Percentiles rank a stretch among this genome's conserved stretches.
These are phyloP conservation scores for Protea cynaroides DNA, from an alignment of 164 flowering plant species.

Conservation along the genomic window DNA sequence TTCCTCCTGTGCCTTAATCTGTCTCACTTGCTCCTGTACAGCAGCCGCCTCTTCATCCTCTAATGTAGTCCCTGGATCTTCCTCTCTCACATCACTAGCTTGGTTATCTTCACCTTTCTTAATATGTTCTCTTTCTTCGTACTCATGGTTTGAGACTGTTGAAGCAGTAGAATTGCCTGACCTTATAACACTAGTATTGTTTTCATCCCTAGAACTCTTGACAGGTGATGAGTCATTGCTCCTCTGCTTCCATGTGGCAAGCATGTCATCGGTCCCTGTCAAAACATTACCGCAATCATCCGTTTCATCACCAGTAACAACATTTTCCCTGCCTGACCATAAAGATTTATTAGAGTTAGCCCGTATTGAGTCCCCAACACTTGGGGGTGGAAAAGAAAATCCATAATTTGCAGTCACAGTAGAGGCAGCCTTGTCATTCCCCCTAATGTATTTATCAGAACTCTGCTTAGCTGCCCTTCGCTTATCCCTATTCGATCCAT, in stretches of 20 bases:
- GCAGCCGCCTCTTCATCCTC: constrained; percentile 98
- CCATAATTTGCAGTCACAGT: constrained; percentile 35
- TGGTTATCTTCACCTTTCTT: constrained; percentile 50
- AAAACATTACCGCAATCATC: constrained; percentile 37
- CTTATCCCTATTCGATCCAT: constrained; percentile 34
- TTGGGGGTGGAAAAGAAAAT: constrained; percentile 78
- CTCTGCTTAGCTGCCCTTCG: constrained; percentile 30
- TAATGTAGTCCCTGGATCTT: constrained; percentile 53
- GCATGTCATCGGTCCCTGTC: constrained; percentile 52
- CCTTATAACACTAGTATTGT: constrained; percentile 36
- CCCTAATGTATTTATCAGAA: constrained; percentile 32
- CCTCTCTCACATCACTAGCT: constrained; percentile 46
- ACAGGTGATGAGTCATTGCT: constrained; percentile 69
- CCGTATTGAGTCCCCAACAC: constrained; percentile 41
- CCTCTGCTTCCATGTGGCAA: constrained; percentile 66
- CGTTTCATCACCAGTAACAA: constrained; percentile 31
- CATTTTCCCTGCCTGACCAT: constrained; percentile 47
- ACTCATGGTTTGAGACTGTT: constrained; percentile 53
- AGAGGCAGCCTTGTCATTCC: constrained; percentile 35
- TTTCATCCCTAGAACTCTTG: constrained; percentile 59
- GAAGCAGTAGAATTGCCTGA: constrained; percentile 65
- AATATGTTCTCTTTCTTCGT: constrained; percentile 39
- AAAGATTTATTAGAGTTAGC: constrained; percentile 45
- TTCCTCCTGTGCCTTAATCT: constrained; percentile 94
- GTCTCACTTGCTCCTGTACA: constrained; percentile 95